Evolutionary conservation across 2,329 filamentous ascomycete species (phyloP), one percentile per base, ranked within the genome.

Genomic region (Fusarium duplospermum): DNA sequence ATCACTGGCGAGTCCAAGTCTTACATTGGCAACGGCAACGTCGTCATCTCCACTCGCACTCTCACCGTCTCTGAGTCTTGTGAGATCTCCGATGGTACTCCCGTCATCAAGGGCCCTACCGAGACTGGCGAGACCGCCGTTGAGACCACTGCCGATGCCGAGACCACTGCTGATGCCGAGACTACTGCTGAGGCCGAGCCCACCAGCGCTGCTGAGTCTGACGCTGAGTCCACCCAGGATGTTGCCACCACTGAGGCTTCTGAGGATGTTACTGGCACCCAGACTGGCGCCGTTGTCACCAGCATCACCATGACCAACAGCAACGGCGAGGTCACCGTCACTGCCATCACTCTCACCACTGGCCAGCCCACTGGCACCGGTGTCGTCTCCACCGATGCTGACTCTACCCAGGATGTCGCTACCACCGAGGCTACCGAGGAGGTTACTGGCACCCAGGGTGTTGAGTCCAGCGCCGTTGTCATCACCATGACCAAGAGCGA

Each of bases 11-110:
- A 67, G 42, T 50, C 62, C 58, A 71, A 74, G 64, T 61, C 73
- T n/a, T 67, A 66, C 58, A 69, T 78, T 33, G 73, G 70, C 45
- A 63, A 64, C 18, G 77, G 75, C 13, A 71, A 69, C 22, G 70
- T 69, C 62, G 76, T 79, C 56, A 77, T 79, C 67, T 73, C 69
- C 40, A 78, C 75, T 45, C 75, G 70, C 27, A 79, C 74, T 27
- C 75, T 79, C 54, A 79, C 77, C 64, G 77, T 76, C 31, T 71
- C 73, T 4, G 77, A 79, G 67, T 71, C 77, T 54, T 78, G 76
- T 36, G 72, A 74, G 29, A 64, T 79, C 54, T 74, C 72, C 27
- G 71, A 74, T 20, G 77, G 77, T 45, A 75, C 73, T 20, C 73
- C 71, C 20, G 64, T 76, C 35, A 70, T 77, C 4, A 66, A 75